Evolutionary conservation across 805 yeast genomes (phyloP).

Genomic region (Zygoascus flipseniorum): DNA sequence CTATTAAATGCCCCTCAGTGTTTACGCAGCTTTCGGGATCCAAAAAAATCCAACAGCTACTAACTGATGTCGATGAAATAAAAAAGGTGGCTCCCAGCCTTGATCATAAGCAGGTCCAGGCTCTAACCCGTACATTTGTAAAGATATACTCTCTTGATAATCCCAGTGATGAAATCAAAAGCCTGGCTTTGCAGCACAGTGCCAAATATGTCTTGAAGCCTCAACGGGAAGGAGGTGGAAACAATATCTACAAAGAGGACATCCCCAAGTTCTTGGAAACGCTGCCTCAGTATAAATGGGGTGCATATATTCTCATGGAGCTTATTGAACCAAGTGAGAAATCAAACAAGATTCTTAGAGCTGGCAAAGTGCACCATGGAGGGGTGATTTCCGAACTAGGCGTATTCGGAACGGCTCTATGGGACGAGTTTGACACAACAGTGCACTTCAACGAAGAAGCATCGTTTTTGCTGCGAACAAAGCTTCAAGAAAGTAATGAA

Average conservation of each 20-base stretch:
- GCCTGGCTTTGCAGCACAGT: slow-evolving; percentile 60
- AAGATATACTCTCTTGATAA: slow-evolving; percentile 82
- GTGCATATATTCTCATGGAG: slow-evolving; percentile 89
- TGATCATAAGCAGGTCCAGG: slow-evolving; percentile 18
- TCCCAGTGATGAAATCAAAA: slow-evolving; percentile 53
- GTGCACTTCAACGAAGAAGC: slow-evolving; percentile 51
- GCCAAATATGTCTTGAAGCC: slow-evolving; percentile 82
- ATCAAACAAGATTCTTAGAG: slow-evolving; percentile 62
- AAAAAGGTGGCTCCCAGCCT: slow-evolving; percentile 37
- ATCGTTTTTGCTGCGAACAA: slow-evolving; percentile 85
- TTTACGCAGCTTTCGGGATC: slow-evolving; percentile 88
- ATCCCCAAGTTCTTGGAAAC: slow-evolving; percentile 64
- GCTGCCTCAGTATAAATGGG: slow-evolving; percentile 68
- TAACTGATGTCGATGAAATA: slow-evolving; percentile 49
- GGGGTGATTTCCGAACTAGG: slow-evolving; percentile 88
- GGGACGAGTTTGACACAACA: slow-evolving; percentile 43
- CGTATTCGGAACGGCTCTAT: slow-evolving; percentile 72
- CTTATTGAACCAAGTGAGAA: slow-evolving; percentile 69
- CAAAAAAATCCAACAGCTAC: slow-evolving; percentile 85
- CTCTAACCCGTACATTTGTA: slow-evolving; percentile 59
- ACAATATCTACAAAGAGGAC: slow-evolving; percentile 79
- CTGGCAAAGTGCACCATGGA: slow-evolving; percentile 54
- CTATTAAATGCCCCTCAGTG: slow-evolving; percentile 88
- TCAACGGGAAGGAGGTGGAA: slow-evolving; percentile 98
- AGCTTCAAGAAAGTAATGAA: slow-evolving; percentile 79